Evolutionary conservation across 169 alveolate genomes (phyloP), one percentile per base, ranked within the genome.

Genomic region (Cryptosporidium baileyi): DNA sequence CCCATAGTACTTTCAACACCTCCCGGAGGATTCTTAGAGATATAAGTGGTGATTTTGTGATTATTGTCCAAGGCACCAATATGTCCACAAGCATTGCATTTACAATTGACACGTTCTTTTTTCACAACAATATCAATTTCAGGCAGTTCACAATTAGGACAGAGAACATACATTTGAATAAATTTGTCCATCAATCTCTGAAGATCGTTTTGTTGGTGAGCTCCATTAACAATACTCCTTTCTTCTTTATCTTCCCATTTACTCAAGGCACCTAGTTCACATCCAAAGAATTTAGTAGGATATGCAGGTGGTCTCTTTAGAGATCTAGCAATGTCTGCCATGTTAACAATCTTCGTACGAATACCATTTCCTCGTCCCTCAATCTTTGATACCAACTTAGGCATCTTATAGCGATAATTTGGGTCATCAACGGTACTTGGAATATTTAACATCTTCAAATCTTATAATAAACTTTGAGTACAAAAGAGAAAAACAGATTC

Each of bases 41-140:
- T 98, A 93, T 94, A 96, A 24, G 95, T 90, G 15, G 99, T 98
- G 22, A 97, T 95, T 89, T 96, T 97, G 91, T 98, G 99, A 8
- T 96, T 88, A 89, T 91, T 96, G 82, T 98, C 99, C 62, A 97
- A 91, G 19, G 93, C 93, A 22, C 97, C 96, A 26, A 91, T 91
- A 88, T 93, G 90, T 36, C 99, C 99, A 89, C 99, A 98, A 36
- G 99, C 99, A 85, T 97, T 96, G 92, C 99, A 98, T 43, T 92
- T 89, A 45, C 94, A 88, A 19, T 96, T 92, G 15, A 91, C 92
- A 65, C 93, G 89, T 67, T 90, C 97, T 89, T 96, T 95, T 67
- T 92, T 95, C 19, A 97, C 96, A 81, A 93, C 82, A 62, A 97
- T 92, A 44, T 96, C 97, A 52, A 97, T 96, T 91, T 98, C 99